phyloP scores from a whole-genome alignment of 2,329 filamentous ascomycete species.

The Fusarium phyllophilum region DNA sequence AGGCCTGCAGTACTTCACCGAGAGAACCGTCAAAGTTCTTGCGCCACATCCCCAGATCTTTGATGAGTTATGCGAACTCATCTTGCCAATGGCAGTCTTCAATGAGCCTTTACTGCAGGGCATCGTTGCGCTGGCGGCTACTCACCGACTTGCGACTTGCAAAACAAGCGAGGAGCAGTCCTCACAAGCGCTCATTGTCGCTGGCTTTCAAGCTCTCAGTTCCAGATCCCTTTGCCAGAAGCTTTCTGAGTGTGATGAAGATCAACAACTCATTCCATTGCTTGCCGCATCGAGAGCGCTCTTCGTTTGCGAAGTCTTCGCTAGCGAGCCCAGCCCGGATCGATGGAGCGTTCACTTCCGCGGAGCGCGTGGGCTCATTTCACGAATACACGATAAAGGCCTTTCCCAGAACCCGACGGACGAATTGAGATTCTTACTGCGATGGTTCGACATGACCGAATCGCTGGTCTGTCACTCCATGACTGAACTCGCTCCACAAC shows the following conservation, averaged over 20 bases:
- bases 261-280: constrained; percentile 22
- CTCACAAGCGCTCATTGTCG: constrained; percentile 20
- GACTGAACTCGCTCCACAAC: constrained; percentile 18
- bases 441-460: constrained; percentile 36
- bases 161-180: constrained; percentile 24
- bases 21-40: constrained; percentile 28
- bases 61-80: constrained; percentile 29
- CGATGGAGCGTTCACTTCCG: constrained; percentile 36
- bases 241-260: constrained; percentile 22
- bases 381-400: constrained; percentile 11
- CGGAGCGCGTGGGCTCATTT: constrained; percentile 26
- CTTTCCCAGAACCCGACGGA: constrained; percentile 18
- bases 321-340: constrained; percentile 25
- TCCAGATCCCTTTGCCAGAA: constrained; percentile 29
- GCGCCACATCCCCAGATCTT: constrained; percentile 30
- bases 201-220: constrained; percentile 32
- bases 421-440: constrained; percentile 23
- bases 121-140: constrained; percentile 30
- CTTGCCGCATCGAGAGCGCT: constrained; percentile 20
- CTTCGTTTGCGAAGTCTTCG: constrained; percentile 35
- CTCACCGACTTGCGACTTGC: constrained; percentile 28
- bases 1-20: constrained; percentile 34
- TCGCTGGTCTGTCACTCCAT: constrained; percentile 29
- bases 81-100: constrained; percentile 32
- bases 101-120: constrained; percentile 27